Percentiles rank a stretch among this genome's conserved stretches.
phyloP scores from a whole-genome alignment of 2,329 filamentous ascomycete genomes.

The Bipolaris gigantea region DNA sequence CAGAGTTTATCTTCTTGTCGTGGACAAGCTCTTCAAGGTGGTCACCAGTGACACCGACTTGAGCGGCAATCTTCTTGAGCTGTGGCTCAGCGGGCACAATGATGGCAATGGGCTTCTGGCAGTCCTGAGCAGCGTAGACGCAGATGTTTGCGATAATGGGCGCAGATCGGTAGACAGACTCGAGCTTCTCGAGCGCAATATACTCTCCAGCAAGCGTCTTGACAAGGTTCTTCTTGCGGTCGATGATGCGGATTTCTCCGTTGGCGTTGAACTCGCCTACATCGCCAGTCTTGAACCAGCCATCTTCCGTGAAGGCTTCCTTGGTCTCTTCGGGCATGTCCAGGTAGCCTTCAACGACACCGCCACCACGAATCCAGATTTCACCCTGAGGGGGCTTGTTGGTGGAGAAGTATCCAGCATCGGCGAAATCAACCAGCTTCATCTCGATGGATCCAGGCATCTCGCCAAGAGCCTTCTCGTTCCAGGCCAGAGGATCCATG shows the following conservation, averaged over 20 bases:
- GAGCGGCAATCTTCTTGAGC: conserved; percentile 58
- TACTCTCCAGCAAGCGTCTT: conserved; percentile 96
- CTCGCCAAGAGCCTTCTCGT: conserved; percentile 74
- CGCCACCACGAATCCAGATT: conserved; percentile 80
- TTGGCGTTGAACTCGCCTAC: conserved; percentile 84
- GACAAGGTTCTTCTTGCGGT: conserved; percentile 97
- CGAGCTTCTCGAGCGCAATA: conserved; percentile 92
- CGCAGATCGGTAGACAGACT: conserved; percentile 82
- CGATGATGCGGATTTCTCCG: conserved; percentile 84
- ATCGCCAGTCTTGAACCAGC: conserved; percentile 97
- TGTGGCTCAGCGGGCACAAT: conserved; percentile 65
- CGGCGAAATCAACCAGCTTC: conserved; percentile 87
- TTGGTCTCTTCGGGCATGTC: conserved; percentile 82
- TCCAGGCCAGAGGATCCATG: conserved; percentile 83
- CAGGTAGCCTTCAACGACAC: conserved; percentile 78
- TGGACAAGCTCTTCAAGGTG: conserved; percentile 68
- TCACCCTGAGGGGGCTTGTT: conserved; percentile 84
- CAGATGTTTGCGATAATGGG: conserved; percentile 84
- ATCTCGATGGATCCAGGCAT: conserved; percentile 77
- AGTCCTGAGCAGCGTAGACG: conserved; percentile 75
- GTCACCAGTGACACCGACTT: conserved; percentile 65
- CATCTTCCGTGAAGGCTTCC: conserved; percentile 75
- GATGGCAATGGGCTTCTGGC: conserved; percentile 79
- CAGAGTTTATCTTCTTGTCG: conserved; percentile 64
- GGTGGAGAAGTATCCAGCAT: conserved; percentile 80